phyloP scores from a whole-genome alignment of 257 asterid species.

The Osmanthus fragrans region DNA sequence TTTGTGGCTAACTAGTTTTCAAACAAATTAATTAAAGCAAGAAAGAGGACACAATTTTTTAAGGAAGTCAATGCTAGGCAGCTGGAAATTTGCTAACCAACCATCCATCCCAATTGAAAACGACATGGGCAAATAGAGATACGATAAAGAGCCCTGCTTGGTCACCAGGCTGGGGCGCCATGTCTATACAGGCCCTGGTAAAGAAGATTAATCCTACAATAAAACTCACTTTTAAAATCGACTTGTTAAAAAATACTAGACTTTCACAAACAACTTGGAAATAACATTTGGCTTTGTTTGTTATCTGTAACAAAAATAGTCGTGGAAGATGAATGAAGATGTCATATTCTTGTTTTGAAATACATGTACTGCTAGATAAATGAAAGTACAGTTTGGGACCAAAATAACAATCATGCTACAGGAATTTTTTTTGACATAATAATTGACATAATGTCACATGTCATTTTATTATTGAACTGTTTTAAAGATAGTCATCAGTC shows the following conservation, averaged over 20 bases:
- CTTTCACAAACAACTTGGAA: too few species aligned
- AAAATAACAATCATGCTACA: not conserved
- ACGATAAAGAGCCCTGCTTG: too few species aligned
- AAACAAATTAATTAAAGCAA: constrained; percentile 23
- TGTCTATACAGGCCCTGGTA: too few species aligned
- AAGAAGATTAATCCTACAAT: too few species aligned
- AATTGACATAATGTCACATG: too few species aligned
- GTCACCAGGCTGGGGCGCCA: too few species aligned
- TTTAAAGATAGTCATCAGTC: too few species aligned
- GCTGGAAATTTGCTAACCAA: constrained; percentile 80
- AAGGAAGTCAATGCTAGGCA: constrained; percentile 69
- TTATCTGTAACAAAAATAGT: constrained; percentile 3
- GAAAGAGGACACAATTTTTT: constrained; percentile 50
- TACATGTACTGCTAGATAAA: not conserved
- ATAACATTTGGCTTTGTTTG: not conserved
- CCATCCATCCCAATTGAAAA: constrained; percentile 34
- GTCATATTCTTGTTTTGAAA: constrained; percentile 28
- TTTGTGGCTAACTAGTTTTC: constrained; percentile 13
- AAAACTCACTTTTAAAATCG: not conserved
- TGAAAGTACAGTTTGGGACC: constrained; percentile 3
- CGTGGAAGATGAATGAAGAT: constrained; percentile 15
- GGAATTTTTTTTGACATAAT: too few species aligned
- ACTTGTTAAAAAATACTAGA: not conserved
- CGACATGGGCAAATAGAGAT: constrained; percentile 19
- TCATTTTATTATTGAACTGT: too few species aligned